Percentiles rank a stretch among this genome's conserved stretches.
Conservation (phyloP, 345 rosid genomes). For the Aethionema arabicum region DNA sequence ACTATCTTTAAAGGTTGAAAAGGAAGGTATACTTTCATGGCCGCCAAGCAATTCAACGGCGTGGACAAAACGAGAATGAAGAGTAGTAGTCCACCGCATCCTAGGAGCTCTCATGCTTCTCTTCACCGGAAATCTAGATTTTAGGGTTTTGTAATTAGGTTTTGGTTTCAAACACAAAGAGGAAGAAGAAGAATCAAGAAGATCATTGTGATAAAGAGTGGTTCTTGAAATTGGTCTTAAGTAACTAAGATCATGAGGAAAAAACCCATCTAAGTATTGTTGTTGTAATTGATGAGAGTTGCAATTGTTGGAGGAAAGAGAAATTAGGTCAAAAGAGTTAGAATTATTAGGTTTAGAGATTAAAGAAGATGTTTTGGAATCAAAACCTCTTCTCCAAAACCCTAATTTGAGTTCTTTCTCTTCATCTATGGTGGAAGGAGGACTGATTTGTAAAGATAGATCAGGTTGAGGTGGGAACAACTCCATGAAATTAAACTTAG, state of each 20-base stretch:
- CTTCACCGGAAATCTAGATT: constrained; percentile 54
- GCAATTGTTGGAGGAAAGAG: constrained; percentile 63
- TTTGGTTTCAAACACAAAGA: constrained; percentile 38
- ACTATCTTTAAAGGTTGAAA: constrained; percentile 53
- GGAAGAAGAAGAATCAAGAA: constrained; percentile 52
- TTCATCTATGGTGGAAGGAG: constrained; percentile 48
- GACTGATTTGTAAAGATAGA: constrained; percentile 39
- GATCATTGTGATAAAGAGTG: constrained; percentile 93
- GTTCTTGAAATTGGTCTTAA: constrained; percentile 94
- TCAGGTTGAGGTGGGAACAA: constrained; percentile 41
- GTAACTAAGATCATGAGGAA: constrained; percentile 63
- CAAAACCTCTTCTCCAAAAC: constrained; percentile 45
- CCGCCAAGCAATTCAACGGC: constrained; percentile 98
- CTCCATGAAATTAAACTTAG: too few relatives aligned
- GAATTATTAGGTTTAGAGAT: constrained; percentile 45
- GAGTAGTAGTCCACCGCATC: constrained; percentile 97
- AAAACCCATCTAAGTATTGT: constrained; percentile 27
- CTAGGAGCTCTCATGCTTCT: constrained; percentile 80
- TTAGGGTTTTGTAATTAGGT: constrained; percentile 41
- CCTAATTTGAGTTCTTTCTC: constrained; percentile 35
- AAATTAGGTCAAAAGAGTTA: constrained; percentile 32
- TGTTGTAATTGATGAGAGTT: constrained; percentile 31
- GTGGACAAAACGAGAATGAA: constrained; percentile 96
- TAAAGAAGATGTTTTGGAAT: constrained; percentile 42
- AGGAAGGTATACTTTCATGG: constrained; percentile 72